A percentile compares a stretch with the other conserved stretches of the same genome.
Conservation (phyloP, 2,329 filamentous ascomycete genomes). For the Ciborinia camelliae region DNA sequence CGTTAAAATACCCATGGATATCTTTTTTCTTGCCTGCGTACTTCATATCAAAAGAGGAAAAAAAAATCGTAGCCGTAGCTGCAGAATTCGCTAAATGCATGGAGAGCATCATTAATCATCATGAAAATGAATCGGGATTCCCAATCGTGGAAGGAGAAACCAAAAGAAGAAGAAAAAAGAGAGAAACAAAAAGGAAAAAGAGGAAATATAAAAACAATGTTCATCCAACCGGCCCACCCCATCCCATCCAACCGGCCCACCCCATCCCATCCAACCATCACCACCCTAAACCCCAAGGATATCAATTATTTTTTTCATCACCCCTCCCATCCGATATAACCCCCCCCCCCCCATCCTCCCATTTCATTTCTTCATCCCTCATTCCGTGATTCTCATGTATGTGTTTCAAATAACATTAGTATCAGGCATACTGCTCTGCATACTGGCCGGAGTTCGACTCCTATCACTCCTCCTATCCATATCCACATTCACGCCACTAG, state of each 20-base stretch:
- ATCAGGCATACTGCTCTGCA: constrained; percentile 37
- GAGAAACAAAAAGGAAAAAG: not conserved
- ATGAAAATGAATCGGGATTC: constrained; percentile 10
- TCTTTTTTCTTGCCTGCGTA: constrained; percentile 5
- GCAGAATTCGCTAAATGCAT: not conserved
- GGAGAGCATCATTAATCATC: constrained; percentile 14
- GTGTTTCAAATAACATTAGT: constrained; percentile 29
- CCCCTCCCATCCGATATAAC: not conserved
- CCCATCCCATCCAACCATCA: not conserved
- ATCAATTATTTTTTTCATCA: not conserved
- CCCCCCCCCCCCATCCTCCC: not conserved
- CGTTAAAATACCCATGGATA: constrained; percentile 19
- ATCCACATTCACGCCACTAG: constrained; percentile 21
- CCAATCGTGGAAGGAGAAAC: too few species aligned
- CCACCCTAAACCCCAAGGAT: constrained; percentile 8
- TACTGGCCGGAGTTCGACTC: constrained; percentile 27
- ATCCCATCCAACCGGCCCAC: too few species aligned
- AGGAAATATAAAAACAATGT: constrained; percentile 1
- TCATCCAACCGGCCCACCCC: too few species aligned
- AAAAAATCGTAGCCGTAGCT: not conserved
- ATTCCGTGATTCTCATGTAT: not conserved
- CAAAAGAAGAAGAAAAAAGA: not conserved
- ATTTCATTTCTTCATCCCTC: constrained; percentile 2
- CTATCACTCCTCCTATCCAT: constrained; percentile 24
- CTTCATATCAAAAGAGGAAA: not conserved